Evolutionary conservation across 805 yeast species (phyloP), one percentile per base, ranked within the genome.

Genomic region (Myxozyma sirexii): DNA sequence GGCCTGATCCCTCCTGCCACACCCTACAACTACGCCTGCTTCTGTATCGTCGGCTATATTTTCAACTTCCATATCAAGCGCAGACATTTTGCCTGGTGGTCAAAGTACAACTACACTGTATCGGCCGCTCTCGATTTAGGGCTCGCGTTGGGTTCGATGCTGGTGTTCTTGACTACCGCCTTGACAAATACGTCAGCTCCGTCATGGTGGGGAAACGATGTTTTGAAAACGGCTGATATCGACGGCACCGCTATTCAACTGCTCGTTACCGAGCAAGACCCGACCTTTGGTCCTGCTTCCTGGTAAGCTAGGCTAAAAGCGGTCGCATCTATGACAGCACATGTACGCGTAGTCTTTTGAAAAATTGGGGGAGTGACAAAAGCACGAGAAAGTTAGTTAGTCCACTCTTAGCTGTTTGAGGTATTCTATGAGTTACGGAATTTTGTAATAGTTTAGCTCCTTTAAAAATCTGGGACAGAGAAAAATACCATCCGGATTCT

Each of bases 61-160:
- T 86, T 85, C 75, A 83, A 83, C 74, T 84, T 78, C 72, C 76
- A 77, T 66, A 73, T 86, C 59, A 83, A 82, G 62, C 76, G 81
- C 54, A 75, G 76, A 61, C 84, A 82, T 73, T 75, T 81, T 48
- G 73, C 78, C 47, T 87, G 91, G 91, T 86, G 91, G 91, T 83
- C 85, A 39, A 85, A 85, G 72, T 86, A 86, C 71, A 85, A 85
- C 70, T 85, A 84, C 70, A 79, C 84, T 2, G 73, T 87, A 54
- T 80, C 88, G 19, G 83, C 87, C 33, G 91, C 84, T 1, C 72
- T 86, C 23, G 85, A 85, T 46, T 80, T 86, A 4, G 90, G 90
- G 0, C 79, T 85, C n/a, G 88, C 89, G 38, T 76, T 84, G 62
- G 79, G 86, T 33, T 81, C 86, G 1, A 72, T 86, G 53, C 56